These are phyloP conservation scores for Aspergillus unguis DNA, from an alignment of 2,329 filamentous ascomycete species.

Conservation along the genomic window DNA sequence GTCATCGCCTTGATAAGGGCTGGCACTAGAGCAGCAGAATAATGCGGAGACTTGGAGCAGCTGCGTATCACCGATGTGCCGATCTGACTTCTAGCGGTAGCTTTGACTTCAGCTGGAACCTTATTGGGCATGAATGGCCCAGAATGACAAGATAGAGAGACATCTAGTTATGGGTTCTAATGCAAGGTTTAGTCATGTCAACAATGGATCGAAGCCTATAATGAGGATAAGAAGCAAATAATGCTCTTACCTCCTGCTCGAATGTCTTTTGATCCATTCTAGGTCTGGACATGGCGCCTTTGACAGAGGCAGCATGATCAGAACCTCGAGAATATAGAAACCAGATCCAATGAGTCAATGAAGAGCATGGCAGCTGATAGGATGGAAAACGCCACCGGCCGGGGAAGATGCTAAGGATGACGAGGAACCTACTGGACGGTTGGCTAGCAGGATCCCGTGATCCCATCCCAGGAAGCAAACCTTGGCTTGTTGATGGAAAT, in stretches of 20 bases:
- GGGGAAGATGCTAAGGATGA: constrained; percentile 7
- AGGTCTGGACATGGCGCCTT: background rate
- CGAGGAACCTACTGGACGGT: constrained; percentile 2
- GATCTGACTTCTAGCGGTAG: constrained; percentile 14
- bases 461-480: constrained; percentile 1
- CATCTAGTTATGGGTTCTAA: constrained; percentile 2
- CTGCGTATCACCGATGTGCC: constrained; percentile 21
- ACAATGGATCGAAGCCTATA: constrained; percentile 10
- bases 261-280: background rate
- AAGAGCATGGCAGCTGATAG: constrained; percentile 2
- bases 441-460: constrained; percentile 12
- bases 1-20: constrained; percentile 21
- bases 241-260: background rate
- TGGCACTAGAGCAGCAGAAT: constrained; percentile 17
- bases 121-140: constrained; percentile 11
- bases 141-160: background rate
- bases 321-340: background rate
- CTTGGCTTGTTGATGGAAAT: background rate
- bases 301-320: constrained; percentile 2
- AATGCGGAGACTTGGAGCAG: constrained; percentile 25
- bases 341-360: background rate
- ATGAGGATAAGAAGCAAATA: constrained; percentile 2
- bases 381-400: constrained; percentile 8
- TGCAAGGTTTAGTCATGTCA: constrained; percentile 16
- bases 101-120: constrained; percentile 13